Evolutionary conservation across 805 yeast species (phyloP).

Genomic region (Ogataea pini): DNA sequence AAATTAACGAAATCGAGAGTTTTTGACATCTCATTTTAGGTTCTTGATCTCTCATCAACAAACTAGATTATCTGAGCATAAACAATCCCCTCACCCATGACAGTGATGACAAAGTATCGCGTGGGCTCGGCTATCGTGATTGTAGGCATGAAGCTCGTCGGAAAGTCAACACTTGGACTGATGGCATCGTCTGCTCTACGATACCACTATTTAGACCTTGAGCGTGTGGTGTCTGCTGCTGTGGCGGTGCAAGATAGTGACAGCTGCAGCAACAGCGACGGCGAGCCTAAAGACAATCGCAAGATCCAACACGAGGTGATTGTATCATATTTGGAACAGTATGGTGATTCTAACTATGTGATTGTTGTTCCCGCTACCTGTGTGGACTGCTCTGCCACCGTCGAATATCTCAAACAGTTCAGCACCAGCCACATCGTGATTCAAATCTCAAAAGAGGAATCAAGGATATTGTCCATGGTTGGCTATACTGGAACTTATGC

Average conservation of each 20-base stretch:
- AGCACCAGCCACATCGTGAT: conserved; percentile 8
- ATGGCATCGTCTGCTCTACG: conserved; percentile 9
- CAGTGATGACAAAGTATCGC: not conserved
- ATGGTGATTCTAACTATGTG: conserved; percentile 6
- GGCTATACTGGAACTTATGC: conserved; percentile 8
- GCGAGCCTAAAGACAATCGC: not conserved
- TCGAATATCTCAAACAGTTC: conserved; percentile 5
- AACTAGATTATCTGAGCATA: too few relatives aligned
- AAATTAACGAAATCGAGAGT: too few relatives aligned
- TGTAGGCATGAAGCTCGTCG: conserved; percentile 8
- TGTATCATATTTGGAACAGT: conserved; percentile 1
- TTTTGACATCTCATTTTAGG: too few relatives aligned
- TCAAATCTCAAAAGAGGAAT: conserved; percentile 8
- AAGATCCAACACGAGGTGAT: conserved; percentile 5
- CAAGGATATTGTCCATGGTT: conserved; percentile 1
- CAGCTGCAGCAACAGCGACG: not conserved
- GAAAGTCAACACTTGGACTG: conserved; percentile 9
- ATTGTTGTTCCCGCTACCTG: conserved; percentile 4
- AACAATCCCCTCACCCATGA: not conserved
- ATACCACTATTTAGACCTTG: conserved; percentile 5
- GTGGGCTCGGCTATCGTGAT: conserved; percentile 6
- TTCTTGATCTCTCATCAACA: too few relatives aligned
- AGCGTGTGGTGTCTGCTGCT: not conserved
- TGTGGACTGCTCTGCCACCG: conserved; percentile 4
- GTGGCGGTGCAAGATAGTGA: not conserved